A percentile compares a stretch with the other conserved stretches of the same genome.
These are phyloP conservation scores for Candida sphagnicola DNA, from an alignment of 805 yeast genomes.

Conservation along the genomic window DNA sequence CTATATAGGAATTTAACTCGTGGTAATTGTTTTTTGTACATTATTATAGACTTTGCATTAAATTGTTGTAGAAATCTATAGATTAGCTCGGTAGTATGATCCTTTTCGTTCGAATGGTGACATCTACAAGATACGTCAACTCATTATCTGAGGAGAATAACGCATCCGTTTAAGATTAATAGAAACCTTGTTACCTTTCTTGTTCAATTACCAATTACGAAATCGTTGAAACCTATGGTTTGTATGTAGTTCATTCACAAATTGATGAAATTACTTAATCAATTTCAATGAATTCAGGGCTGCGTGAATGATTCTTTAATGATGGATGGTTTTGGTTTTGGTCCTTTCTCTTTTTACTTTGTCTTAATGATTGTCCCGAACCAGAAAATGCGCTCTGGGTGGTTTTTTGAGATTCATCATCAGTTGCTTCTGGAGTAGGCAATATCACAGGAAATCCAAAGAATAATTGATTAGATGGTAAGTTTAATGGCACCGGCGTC, in stretches of 20 bases:
- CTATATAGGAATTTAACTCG: neutral
- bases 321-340: conserved; percentile 44
- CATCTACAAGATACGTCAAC: too few species aligned
- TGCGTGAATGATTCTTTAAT: conserved; percentile 59
- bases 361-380: conserved; percentile 72
- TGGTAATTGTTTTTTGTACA: neutral
- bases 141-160: too few species aligned
- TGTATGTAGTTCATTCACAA: too few species aligned
- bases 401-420: conserved; percentile 26
- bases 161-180: too few species aligned
- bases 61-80: too few species aligned
- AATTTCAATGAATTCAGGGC: conserved; percentile 79
- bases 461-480: conserved; percentile 85
- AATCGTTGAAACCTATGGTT: too few species aligned
- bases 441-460: conserved; percentile 83
- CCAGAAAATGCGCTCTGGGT: conserved; percentile 49
- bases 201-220: too few species aligned
- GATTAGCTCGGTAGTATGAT: too few species aligned
- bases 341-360: conserved; percentile 66
- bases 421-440: conserved; percentile 29
- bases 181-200: too few species aligned
- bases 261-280: too few species aligned
- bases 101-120: too few species aligned
- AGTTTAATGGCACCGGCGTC: conserved; percentile 63
- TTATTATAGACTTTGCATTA: conserved; percentile 1